Conservation (phyloP, 2,329 filamentous ascomycete genomes). For the Thielaviopsis ethacetica region DNA sequence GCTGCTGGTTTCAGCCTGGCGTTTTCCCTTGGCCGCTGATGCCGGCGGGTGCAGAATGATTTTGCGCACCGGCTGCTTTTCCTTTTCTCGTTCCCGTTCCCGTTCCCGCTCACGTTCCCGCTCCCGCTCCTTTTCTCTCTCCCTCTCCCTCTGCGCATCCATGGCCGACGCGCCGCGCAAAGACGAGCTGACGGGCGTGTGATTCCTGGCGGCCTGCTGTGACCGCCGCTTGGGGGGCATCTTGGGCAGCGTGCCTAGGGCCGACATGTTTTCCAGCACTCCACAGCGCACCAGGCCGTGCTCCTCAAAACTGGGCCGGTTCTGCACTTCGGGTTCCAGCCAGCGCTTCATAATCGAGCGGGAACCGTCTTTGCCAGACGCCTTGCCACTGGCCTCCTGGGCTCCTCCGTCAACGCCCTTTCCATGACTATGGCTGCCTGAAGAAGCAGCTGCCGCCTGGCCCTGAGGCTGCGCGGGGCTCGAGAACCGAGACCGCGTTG, state of each 20-base stretch:
- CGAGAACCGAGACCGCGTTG: slow-evolving; percentile 8
- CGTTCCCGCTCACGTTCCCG: slow-evolving; percentile 17
- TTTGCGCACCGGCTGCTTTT: slow-evolving; percentile 20
- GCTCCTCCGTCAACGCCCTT: slow-evolving; percentile 7
- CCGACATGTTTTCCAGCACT: slow-evolving; percentile 70
- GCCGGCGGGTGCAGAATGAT: slow-evolving; percentile 30
- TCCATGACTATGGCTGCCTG: not conserved
- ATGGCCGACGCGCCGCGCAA: slow-evolving; percentile 8
- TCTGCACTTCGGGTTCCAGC: slow-evolving; percentile 42
- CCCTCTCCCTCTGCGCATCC: slow-evolving; percentile 16
- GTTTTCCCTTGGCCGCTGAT: slow-evolving; percentile 15
- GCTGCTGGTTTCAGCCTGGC: not conserved
- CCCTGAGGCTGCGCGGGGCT: slow-evolving; percentile 3
- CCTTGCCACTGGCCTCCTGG: slow-evolving; percentile 22
- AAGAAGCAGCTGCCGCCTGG: not conserved
- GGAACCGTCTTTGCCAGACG: slow-evolving; percentile 22
- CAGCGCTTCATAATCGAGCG: slow-evolving; percentile 37
- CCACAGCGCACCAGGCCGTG: slow-evolving; percentile 56
- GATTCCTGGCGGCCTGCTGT: not conserved
- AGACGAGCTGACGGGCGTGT: not conserved
- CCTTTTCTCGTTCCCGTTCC: slow-evolving; percentile 7
- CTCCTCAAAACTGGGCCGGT: slow-evolving; percentile 61
- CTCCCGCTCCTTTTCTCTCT: slow-evolving; percentile 10
- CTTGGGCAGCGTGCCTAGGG: slow-evolving; percentile 58
- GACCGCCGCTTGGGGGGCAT: slow-evolving; percentile 17